Percentiles rank a stretch among this genome's conserved stretches.
phyloP scores from a whole-genome alignment of 768 basidiomycete genomes.

The Boletellus emodensis region DNA sequence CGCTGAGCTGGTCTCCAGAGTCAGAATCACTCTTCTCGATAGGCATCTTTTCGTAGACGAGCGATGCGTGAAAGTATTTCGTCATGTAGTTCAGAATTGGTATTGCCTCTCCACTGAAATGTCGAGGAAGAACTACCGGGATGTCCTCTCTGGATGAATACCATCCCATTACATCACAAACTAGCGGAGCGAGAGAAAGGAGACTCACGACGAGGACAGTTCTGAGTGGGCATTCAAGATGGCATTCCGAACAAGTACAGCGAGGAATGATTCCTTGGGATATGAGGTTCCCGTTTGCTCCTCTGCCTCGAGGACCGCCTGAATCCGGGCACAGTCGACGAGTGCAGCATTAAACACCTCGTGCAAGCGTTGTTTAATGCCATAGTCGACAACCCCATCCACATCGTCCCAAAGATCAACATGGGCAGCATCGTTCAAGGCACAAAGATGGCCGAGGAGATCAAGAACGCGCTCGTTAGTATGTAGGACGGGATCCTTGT shows the following conservation, averaged over 20 bases:
- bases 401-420: not conserved
- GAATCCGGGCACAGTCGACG: conserved; percentile 5
- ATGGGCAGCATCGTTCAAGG: not conserved
- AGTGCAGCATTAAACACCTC: conserved; percentile 1
- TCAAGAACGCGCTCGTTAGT: not conserved
- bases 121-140: conserved; percentile 5
- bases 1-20: not conserved
- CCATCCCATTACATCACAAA: not conserved
- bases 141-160: conserved; percentile 3
- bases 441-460: not conserved
- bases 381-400: not conserved
- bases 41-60: not conserved
- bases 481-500: not conserved
- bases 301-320: conserved; percentile 2
- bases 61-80: not conserved
- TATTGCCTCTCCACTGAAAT: conserved; percentile 2
- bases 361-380: not conserved
- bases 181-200: not conserved
- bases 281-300: not conserved
- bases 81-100: conserved; percentile 4
- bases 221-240: not conserved
- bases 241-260: not conserved
- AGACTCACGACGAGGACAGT: not conserved
- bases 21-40: not conserved
- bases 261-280: conserved; percentile 6